Percentiles rank a stretch among this genome's conserved stretches.
phyloP scores from a whole-genome alignment of 495 filamentous ascomycete genomes.

The Hypoxylon intermedium region DNA sequence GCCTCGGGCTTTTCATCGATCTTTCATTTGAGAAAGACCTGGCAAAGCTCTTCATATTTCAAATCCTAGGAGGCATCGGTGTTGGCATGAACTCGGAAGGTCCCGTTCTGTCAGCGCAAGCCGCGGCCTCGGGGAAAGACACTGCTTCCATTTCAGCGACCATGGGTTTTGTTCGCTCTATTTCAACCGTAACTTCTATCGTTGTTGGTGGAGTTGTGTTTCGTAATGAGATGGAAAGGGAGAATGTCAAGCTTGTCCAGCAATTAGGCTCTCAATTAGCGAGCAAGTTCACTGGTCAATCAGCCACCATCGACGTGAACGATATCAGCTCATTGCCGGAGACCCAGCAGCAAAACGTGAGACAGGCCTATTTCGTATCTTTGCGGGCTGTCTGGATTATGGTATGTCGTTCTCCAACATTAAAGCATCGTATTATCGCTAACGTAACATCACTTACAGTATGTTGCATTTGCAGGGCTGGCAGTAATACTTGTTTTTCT shows the following conservation, averaged over 20 bases:
- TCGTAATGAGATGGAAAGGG: constrained; percentile 55
- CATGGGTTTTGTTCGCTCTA: constrained; percentile 60
- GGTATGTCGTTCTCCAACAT: constrained; percentile 1
- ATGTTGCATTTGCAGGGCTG: constrained; percentile 14
- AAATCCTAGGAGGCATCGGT: constrained; percentile 57
- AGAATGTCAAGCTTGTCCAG: not conserved
- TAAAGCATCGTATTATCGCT: not conserved
- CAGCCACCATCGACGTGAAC: constrained; percentile 11
- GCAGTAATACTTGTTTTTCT: constrained; percentile 9
- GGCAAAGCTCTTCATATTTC: constrained; percentile 60
- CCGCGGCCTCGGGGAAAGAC: constrained; percentile 41
- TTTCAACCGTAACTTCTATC: constrained; percentile 60
- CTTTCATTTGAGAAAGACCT: constrained; percentile 51
- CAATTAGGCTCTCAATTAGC: constrained; percentile 9
- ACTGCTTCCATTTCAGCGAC: constrained; percentile 62
- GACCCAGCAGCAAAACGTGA: constrained; percentile 6
- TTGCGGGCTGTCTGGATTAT: constrained; percentile 13
- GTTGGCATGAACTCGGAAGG: constrained; percentile 47
- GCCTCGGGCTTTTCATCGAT: constrained; percentile 61
- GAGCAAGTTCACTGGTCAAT: constrained; percentile 3
- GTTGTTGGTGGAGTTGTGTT: constrained; percentile 65
- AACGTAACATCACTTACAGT: constrained; percentile 5
- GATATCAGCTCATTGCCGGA: not conserved
- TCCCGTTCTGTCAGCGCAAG: constrained; percentile 36
- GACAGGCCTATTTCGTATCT: constrained; percentile 12